Percentiles rank a stretch among this genome's conserved stretches.
phyloP scores from a whole-genome alignment of 163 green algal genomes.

The Scenedesmus sp. region DNA sequence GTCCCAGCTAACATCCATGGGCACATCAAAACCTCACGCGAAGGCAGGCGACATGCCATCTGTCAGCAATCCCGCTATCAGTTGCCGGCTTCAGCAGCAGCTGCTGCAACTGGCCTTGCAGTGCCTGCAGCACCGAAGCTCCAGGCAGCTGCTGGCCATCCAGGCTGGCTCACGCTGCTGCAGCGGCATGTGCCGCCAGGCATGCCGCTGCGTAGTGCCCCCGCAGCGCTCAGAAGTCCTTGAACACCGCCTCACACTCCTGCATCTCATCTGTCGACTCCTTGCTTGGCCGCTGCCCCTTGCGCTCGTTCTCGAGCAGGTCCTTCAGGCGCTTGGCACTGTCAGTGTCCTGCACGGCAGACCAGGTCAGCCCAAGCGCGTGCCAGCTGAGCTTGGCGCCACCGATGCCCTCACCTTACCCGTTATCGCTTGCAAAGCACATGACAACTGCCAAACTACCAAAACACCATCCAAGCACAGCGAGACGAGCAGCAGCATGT shows the following conservation, averaged over 20 bases:
- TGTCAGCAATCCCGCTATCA: not conserved
- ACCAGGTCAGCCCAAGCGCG: not conserved
- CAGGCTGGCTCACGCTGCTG: not conserved
- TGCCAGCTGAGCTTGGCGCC: too few relatives aligned
- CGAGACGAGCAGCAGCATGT: too few relatives aligned
- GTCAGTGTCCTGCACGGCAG: slow-evolving; percentile 73
- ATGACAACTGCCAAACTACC: too few relatives aligned
- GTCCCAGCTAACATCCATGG: not conserved
- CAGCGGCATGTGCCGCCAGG: not conserved
- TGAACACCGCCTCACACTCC: slow-evolving; percentile 92
- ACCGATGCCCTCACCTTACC: too few relatives aligned
- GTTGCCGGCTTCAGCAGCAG: not conserved
- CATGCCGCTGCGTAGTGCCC: slow-evolving; percentile 51
- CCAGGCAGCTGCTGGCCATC: not conserved
- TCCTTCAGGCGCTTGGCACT: slow-evolving; percentile 90
- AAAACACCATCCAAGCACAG: too few relatives aligned
- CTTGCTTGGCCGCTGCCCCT: slow-evolving; percentile 67
- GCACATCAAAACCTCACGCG: not conserved
- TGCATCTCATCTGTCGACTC: slow-evolving; percentile 87
- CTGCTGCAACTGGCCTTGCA: not conserved
- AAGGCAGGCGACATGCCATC: not conserved
- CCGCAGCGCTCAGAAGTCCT: slow-evolving; percentile 78
- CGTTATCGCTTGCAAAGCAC: too few relatives aligned
- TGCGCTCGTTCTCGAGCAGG: slow-evolving; percentile 78
- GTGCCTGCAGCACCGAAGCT: not conserved